A percentile compares a stretch with the other conserved stretches of the same genome.
Conservation (phyloP, 2,329 filamentous ascomycete species). For the Diaporthe citri region DNA sequence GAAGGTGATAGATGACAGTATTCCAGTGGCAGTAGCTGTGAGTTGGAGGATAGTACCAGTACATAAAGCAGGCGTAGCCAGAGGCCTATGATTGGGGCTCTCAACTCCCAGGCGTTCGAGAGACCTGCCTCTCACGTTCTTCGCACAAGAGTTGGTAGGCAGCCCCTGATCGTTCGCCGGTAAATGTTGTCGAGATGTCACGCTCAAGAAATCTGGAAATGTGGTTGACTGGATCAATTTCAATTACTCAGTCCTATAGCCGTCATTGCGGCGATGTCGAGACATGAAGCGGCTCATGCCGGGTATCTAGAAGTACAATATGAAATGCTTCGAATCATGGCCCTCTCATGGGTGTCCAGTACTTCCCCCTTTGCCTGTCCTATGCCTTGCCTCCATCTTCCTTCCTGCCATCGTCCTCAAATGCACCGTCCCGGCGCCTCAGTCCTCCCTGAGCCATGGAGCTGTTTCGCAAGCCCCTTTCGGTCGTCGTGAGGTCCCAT, state of each 20-base stretch:
- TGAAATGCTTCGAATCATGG: background rate
- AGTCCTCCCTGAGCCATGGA: background rate
- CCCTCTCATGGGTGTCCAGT: too few species aligned
- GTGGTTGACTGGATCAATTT: background rate
- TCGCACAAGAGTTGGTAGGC: background rate
- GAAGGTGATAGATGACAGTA: background rate
- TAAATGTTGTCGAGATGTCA: background rate
- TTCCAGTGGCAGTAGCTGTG: too few species aligned
- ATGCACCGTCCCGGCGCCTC: background rate
- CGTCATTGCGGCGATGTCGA: too few species aligned
- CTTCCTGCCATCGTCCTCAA: background rate
- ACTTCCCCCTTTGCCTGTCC: background rate
- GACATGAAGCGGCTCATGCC: conserved; percentile 1
- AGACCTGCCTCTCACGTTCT: background rate
- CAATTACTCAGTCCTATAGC: background rate
- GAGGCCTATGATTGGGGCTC: too few species aligned
- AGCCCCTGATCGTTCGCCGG: too few species aligned
- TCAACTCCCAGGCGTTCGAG: too few species aligned
- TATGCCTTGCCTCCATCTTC: background rate
- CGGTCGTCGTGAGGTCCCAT: background rate
- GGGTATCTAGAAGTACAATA: background rate
- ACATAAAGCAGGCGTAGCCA: too few species aligned
- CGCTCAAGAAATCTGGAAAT: background rate
- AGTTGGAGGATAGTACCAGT: too few species aligned
- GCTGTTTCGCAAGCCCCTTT: background rate